Evolutionary conservation across 2,329 filamentous ascomycete species (phyloP), one percentile per base, ranked within the genome.

Genomic region (Grosmannia clavigera): DNA sequence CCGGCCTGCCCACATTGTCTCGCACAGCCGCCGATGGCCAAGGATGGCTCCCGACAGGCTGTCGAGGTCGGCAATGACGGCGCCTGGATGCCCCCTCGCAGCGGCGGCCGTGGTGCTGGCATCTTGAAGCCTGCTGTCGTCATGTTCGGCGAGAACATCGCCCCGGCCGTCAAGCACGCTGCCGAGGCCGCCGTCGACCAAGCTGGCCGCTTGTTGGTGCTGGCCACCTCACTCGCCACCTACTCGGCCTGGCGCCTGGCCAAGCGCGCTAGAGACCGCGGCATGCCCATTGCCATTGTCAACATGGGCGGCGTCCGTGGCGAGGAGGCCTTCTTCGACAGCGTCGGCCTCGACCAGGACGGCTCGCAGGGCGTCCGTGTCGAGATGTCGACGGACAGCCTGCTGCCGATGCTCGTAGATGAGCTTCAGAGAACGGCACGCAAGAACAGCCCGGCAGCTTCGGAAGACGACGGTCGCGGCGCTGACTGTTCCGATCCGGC

Each of bases 141-240:
- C 67, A 96, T 97, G 90, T 97, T 97, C 70, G 94, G 94, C 19
- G 94, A 97, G 73, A 92, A 84, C 62, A 95, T 97, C 57, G 77
- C 82, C 0, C 72, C 74, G 1, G 68, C 74, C 1, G 85, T 92
- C 43, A 96, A 95, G 71, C 71, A 75, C 1, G 84, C 84, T 0
- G 92, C 92, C 1, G 92, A 97, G 69, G 75, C 83, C 33, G 87
- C 88, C 14, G 83, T 97, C 57, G 89, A 96, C 67, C 79, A 80
- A 33, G 88, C 90, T 1, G 84, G 84, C 6, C 82, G 83, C 61
- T 73, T 97, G 43, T 76, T 97, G 27, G 81, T 97, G 10, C 72
- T 97, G 19, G 94, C 92, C 4, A 96, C 90, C 43, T 96, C 90
- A 63, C 79, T 97, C 55, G 94, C 94, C 6, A 97, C 94, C 0